Evolutionary conservation across 345 rosid species (phyloP), one percentile per base, ranked within the genome.

Genomic region (Eutrema yunnanense): DNA sequence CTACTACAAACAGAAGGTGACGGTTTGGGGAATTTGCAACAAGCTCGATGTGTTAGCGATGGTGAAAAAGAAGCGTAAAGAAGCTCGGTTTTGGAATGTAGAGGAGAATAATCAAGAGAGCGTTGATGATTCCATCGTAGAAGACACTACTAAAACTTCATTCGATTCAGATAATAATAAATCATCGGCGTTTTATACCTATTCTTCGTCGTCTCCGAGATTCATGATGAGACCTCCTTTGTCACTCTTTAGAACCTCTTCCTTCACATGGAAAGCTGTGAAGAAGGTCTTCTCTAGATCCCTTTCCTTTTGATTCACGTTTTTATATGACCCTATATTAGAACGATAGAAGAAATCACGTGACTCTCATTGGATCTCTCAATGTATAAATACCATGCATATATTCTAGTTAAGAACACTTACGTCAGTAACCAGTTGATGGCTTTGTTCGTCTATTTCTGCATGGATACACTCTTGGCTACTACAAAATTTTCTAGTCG

Each of bases 1-100:
- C 47, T 83, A 80, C 41, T 44, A 73, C 56, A 80, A 90, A 40
- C 98, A 90, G 52, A 92, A 90, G 79, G 96, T 86, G 78, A 87
- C 86, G 1, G 96, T 88, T 8, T 92, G 98, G 98, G 96, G 96
- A 22, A 90, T 92, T 30, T 92, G 96, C 83, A 88, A 92, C 84
- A 92, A 90, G 50, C 46, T 84, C 56, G 85, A 83, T 36, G 96
- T 90, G 54, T 69, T 92, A 52, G 72, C 71, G 12, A 88, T 82
- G 38, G 78, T 87, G 67, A 85, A 75, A 75, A 76, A 72, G 84
- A 93, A 93, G 84, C 83, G 97, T 62, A 93, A 84, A 82, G 92
- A 82, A 51, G 82, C 94, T 73, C 84, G 88, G 6, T 88, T 88
- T 78, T 90, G 96, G 98, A 84, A 84, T 50, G 62, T 71, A 2